Conservation (phyloP, 202 grass and related monocot species). For the Bolboschoenoplectus hybrid region DNA sequence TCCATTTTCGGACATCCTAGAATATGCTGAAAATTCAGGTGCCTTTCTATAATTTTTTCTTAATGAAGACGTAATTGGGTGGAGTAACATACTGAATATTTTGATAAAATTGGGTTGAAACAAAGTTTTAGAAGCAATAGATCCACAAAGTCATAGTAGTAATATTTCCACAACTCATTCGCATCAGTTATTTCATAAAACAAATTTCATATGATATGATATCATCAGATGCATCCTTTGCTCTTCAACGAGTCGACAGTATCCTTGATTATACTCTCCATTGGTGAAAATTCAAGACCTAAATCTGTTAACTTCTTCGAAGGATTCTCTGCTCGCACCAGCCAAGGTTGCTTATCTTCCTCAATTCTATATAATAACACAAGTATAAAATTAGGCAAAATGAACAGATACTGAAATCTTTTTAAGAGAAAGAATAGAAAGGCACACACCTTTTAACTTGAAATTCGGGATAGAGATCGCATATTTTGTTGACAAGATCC, state of each 20-base stretch:
- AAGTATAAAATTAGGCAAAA: constrained; percentile 24
- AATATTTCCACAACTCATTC: not conserved
- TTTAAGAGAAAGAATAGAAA: not conserved
- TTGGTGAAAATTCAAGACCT: constrained; percentile 54
- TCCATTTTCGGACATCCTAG: no score
- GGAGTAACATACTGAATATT: not conserved
- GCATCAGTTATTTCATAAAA: not conserved
- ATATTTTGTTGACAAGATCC: constrained; percentile 30
- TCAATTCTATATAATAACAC: constrained; percentile 45
- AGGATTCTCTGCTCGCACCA: constrained; percentile 53
- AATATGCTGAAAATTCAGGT: not conserved
- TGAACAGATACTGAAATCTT: not conserved
- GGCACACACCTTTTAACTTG: constrained; percentile 3
- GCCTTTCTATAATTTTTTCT: not conserved
- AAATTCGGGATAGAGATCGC: constrained; percentile 35
- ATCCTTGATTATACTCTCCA: constrained; percentile 77
- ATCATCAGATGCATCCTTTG: constrained; percentile 52
- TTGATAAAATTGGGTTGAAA: not conserved
- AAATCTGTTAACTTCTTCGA: constrained; percentile 75
- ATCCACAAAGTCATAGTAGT: not conserved
- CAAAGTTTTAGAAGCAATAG: not conserved
- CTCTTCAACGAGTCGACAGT: constrained; percentile 64
- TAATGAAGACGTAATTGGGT: not conserved
- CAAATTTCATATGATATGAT: not conserved
- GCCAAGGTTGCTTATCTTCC: constrained; percentile 61